These are phyloP conservation scores for Emmonsiellopsis sp. DNA, from an alignment of 2,329 filamentous ascomycete species.

Conservation along the genomic window DNA sequence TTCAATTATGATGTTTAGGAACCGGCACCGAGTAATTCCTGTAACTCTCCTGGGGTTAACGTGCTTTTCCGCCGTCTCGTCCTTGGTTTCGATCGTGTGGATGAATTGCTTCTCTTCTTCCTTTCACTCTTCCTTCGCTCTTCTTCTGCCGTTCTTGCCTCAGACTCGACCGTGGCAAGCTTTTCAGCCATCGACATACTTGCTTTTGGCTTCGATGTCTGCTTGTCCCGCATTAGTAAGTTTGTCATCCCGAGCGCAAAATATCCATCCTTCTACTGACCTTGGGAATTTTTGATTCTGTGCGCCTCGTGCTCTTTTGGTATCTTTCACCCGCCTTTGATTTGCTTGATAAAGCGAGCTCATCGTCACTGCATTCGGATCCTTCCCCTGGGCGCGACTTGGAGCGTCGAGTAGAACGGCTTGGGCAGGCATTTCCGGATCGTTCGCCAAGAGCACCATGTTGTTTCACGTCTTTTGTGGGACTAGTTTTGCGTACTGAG, in stretches of 20 bases:
- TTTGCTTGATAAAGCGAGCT: conserved; percentile 25
- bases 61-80: conserved; percentile 18
- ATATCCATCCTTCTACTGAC: conserved; percentile 14
- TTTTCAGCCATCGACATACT: conserved; percentile 33
- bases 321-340: conserved; percentile 23
- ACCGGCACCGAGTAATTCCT: neutral
- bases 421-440: conserved; percentile 5
- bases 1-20: neutral
- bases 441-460: conserved; percentile 1
- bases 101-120: conserved; percentile 22
- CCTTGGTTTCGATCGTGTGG: conserved; percentile 18
- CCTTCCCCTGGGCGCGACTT: neutral
- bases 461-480: conserved; percentile 2
- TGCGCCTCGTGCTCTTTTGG: conserved; percentile 18
- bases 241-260: neutral
- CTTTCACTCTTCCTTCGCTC: conserved; percentile 24
- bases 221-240: conserved; percentile 4
- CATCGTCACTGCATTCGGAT: conserved; percentile 20
- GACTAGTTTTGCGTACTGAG: neutral
- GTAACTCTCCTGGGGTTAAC: conserved; percentile 6
- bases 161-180: conserved; percentile 32
- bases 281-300: conserved; percentile 20
- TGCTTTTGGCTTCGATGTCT: conserved; percentile 11
- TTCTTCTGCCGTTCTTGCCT: conserved; percentile 31
- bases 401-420: neutral